These are phyloP conservation scores for Amauroascus verrucosus DNA, from an alignment of 2,329 filamentous ascomycete species.

Conservation along the genomic window DNA sequence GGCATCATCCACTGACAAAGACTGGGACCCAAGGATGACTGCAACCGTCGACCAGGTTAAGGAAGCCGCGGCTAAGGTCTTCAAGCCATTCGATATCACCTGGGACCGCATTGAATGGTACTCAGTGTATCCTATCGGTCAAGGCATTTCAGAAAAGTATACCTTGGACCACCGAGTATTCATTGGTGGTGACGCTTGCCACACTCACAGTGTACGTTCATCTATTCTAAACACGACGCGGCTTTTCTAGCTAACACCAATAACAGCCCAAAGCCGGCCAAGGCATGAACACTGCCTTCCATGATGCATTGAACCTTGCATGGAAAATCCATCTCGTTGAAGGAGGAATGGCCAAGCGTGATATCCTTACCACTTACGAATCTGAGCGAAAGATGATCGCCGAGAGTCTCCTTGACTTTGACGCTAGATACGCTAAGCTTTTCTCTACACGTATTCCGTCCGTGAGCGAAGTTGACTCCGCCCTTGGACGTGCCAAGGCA, in stretches of 20 bases:
- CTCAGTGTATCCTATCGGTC: conserved; percentile 56
- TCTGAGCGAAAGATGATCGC: conserved; percentile 74
- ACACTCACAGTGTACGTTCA: conserved; percentile 45
- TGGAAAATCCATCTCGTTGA: conserved; percentile 96
- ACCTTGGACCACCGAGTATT: conserved; percentile 55
- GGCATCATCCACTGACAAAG: conserved; percentile 50
- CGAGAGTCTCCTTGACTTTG: conserved; percentile 73
- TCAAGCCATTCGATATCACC: conserved; percentile 50
- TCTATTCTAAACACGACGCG: background rate
- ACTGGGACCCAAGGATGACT: conserved; percentile 52
- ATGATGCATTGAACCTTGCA: conserved; percentile 69
- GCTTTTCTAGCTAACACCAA: background rate
- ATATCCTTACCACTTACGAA: conserved; percentile 75
- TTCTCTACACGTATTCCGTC: conserved; percentile 72
- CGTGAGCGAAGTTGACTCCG: conserved; percentile 60
- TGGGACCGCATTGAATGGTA: conserved; percentile 59
- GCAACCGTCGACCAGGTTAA: conserved; percentile 52
- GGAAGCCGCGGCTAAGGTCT: conserved; percentile 46
- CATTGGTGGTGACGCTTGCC: conserved; percentile 56
- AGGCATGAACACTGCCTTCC: conserved; percentile 53
- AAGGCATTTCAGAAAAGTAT: conserved; percentile 55
- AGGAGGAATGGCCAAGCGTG: conserved; percentile 63
- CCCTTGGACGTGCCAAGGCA: conserved; percentile 36
- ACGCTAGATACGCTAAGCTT: conserved; percentile 78
- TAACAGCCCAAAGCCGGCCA: conserved; percentile 51